Conservation (phyloP, 371 early-diverging fungal species). For the Syncephalastrum contaminatum region DNA sequence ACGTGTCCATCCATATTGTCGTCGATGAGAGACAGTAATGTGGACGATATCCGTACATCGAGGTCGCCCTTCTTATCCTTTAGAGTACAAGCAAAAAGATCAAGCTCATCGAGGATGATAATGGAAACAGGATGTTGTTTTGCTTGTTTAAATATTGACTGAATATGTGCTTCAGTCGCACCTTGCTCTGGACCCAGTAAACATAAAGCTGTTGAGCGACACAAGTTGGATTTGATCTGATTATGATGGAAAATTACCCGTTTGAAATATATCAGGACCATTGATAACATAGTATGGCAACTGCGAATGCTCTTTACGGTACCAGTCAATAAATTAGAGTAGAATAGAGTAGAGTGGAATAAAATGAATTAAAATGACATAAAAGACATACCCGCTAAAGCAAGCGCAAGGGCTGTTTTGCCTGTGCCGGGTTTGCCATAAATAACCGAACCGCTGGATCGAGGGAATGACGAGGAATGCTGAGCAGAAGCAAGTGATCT, state of each 20-base stretch:
- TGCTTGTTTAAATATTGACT: slow-evolving; percentile 35
- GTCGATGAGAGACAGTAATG: slow-evolving; percentile 41
- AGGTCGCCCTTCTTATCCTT: slow-evolving; percentile 39
- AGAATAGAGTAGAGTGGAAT: too few relatives aligned
- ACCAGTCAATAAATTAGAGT: too few relatives aligned
- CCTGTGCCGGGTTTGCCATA: slow-evolving; percentile 68
- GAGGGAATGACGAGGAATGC: slow-evolving; percentile 10
- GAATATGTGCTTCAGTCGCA: slow-evolving; percentile 49
- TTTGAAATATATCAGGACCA: slow-evolving; percentile 71
- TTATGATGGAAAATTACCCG: slow-evolving; percentile 34
- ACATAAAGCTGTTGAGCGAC: too few relatives aligned
- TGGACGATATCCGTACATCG: slow-evolving; percentile 30
- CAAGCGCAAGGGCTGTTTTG: slow-evolving; percentile 58
- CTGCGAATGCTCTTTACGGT: slow-evolving; percentile 35
- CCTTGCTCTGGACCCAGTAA: slow-evolving; percentile 51
- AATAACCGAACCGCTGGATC: slow-evolving; percentile 51
- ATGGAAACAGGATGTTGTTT: slow-evolving; percentile 33
- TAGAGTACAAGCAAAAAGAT: slow-evolving; percentile 50
- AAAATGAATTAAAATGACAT: neutral
- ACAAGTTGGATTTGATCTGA: too few relatives aligned
- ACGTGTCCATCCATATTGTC: slow-evolving; percentile 43
- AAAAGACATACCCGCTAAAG: slow-evolving; percentile 45
- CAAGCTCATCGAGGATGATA: slow-evolving; percentile 63
- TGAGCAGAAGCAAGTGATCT: too few relatives aligned
- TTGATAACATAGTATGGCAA: slow-evolving; percentile 59